phyloP scores from a whole-genome alignment of 1,139 yeast species.

The Yarrowia galli region DNA sequence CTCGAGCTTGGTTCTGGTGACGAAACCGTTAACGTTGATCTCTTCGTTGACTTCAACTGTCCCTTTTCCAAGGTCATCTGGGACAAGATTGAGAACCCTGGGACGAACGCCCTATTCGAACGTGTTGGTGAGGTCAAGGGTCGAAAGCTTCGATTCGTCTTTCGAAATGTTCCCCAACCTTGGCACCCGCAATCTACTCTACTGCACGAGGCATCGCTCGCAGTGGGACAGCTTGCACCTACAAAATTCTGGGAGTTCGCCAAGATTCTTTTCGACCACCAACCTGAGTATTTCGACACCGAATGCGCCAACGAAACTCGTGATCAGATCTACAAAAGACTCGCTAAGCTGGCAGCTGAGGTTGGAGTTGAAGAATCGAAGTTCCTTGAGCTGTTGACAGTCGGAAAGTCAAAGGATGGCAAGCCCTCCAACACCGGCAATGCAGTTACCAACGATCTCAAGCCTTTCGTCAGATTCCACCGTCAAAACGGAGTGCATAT shows the following conservation, averaged over 20 bases:
- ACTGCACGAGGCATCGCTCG: constrained; percentile 75
- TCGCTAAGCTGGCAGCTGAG: constrained; percentile 61
- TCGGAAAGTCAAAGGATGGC: constrained; percentile 47
- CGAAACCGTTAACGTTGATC: constrained; percentile 54
- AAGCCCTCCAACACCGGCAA: constrained; percentile 64
- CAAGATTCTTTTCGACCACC: constrained; percentile 57
- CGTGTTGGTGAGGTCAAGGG: constrained; percentile 54
- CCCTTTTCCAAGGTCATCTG: constrained; percentile 71
- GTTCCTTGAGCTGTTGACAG: constrained; percentile 47
- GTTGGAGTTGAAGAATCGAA: constrained; percentile 49
- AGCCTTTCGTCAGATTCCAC: constrained; percentile 73
- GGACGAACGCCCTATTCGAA: constrained; percentile 61
- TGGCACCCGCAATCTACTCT: constrained; percentile 82
- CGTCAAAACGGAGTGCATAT: constrained; percentile 83
- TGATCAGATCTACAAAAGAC: constrained; percentile 61
- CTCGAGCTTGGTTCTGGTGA: constrained; percentile 29
- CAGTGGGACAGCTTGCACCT: constrained; percentile 67
- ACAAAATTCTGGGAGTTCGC: constrained; percentile 70
- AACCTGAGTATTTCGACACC: constrained; percentile 64
- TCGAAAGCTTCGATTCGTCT: constrained; percentile 55
- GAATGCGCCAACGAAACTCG: constrained; percentile 63
- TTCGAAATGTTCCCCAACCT: constrained; percentile 76
- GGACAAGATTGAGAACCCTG: constrained; percentile 60
- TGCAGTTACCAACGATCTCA: constrained; percentile 65
- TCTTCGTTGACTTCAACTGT: constrained; percentile 79